A percentile compares a stretch with the other conserved stretches of the same genome.
These are phyloP conservation scores for Coriolopsis trogii DNA, from an alignment of 1,284 basidiomycete species.

Conservation along the genomic window DNA sequence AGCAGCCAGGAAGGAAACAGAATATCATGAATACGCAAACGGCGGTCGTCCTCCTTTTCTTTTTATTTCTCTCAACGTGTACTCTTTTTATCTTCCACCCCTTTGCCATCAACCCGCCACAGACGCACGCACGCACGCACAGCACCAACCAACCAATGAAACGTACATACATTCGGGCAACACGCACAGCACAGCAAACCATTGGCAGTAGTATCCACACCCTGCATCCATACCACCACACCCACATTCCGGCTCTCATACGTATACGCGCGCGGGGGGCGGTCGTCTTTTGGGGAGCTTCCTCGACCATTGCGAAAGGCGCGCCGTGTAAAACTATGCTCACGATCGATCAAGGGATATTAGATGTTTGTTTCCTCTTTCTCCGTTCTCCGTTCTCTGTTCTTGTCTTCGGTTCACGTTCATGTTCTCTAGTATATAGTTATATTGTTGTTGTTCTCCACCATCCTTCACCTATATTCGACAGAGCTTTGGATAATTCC, in stretches of 20 bases:
- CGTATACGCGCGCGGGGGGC: not conserved
- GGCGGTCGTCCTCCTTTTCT: too few relatives aligned
- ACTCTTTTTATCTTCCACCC: not conserved
- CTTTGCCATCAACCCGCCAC: too few relatives aligned
- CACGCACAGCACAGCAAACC: not conserved
- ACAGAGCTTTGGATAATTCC: slow-evolving; percentile 5
- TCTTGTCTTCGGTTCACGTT: too few relatives aligned
- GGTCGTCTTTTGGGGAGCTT: slow-evolving; percentile 2
- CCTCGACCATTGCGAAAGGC: slow-evolving; percentile 1
- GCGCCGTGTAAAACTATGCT: slow-evolving; percentile 36
- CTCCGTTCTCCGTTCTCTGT: not conserved
- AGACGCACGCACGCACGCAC: too few relatives aligned
- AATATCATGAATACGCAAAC: slow-evolving; percentile 1
- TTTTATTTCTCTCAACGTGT: slow-evolving; percentile 1
- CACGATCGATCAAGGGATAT: too few relatives aligned
- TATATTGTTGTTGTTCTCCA: slow-evolving; percentile 27
- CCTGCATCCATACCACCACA: not conserved
- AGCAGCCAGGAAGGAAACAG: too few relatives aligned
- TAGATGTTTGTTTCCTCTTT: slow-evolving; percentile 24
- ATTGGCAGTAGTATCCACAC: too few relatives aligned
- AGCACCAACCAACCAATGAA: too few relatives aligned
- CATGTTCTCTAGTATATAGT: slow-evolving; percentile 22
- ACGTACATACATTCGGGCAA: slow-evolving; percentile 1
- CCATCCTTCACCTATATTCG: not conserved
- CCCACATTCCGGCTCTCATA: not conserved